Conservation (phyloP, 2,329 filamentous ascomycete species). For the Penicillium sp. region DNA sequence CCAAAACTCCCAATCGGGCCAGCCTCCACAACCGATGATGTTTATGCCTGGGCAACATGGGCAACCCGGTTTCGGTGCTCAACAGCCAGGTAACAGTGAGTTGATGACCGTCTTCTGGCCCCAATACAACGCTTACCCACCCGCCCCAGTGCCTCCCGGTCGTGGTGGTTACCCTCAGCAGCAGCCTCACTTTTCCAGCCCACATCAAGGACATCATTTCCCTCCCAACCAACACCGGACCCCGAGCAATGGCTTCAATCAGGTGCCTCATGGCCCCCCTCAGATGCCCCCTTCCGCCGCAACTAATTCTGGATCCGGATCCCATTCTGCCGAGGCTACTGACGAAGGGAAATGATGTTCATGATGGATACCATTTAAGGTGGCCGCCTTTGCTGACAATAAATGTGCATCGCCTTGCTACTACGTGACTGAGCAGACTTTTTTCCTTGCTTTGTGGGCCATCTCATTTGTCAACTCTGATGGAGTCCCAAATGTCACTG, state of each 20-base stretch:
- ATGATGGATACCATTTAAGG: conserved; percentile 3
- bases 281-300: conserved; percentile 39
- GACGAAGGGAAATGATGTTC: conserved; percentile 47
- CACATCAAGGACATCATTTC: conserved; percentile 59
- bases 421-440: not conserved
- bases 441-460: not conserved
- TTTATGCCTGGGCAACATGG: conserved; percentile 59
- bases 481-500: conserved; percentile 1
- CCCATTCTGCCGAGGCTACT: conserved; percentile 39
- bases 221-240: conserved; percentile 52
- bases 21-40: conserved; percentile 62
- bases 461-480: not conserved
- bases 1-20: conserved; percentile 87
- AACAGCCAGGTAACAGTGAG: conserved; percentile 70
- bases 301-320: conserved; percentile 28
- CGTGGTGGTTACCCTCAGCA: conserved; percentile 56
- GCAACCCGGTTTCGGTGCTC: conserved; percentile 65
- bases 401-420: not conserved
- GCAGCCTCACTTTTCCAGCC: conserved; percentile 60
- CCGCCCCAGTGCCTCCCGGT: conserved; percentile 52
- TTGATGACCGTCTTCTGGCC: conserved; percentile 26
- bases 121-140: conserved; percentile 36
- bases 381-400: not conserved
- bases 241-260: conserved; percentile 52
- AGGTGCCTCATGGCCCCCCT: conserved; percentile 42